Percentiles rank a stretch among this genome's conserved stretches.
Evolutionary conservation across 2,329 filamentous ascomycete genomes (phyloP).

Genomic region (Colletotrichum graminicola): DNA sequence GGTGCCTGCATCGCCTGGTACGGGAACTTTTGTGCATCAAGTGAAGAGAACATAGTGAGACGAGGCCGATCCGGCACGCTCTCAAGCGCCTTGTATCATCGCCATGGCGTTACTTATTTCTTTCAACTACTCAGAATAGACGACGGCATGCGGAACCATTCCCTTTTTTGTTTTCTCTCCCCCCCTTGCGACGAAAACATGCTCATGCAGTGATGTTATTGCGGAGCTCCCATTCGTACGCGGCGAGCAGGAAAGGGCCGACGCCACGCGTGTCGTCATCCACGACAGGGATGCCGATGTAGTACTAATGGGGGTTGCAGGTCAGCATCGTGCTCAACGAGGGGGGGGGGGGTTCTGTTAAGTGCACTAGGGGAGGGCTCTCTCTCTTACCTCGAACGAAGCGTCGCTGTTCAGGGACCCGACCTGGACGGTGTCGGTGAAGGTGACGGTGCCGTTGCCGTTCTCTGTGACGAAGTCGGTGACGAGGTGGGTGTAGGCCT

Average conservation of each 20-base stretch:
- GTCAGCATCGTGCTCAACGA: neutral
- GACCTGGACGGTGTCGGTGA: constrained; percentile 65
- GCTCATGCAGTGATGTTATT: constrained; percentile 23
- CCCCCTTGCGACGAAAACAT: neutral
- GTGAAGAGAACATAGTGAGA: neutral
- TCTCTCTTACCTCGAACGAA: constrained; percentile 59
- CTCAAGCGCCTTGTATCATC: neutral
- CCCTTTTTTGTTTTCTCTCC: neutral
- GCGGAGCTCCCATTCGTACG: constrained; percentile 40
- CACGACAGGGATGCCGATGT: constrained; percentile 30
- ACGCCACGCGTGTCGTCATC: constrained; percentile 38
- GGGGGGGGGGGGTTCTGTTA: no score
- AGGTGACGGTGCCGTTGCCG: constrained; percentile 62
- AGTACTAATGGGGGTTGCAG: constrained; percentile 10
- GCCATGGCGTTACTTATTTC: neutral
- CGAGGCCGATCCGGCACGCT: neutral
- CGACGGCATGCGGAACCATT: neutral
- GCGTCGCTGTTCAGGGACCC: constrained; percentile 63
- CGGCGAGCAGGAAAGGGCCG: constrained; percentile 35
- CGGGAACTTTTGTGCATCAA: neutral
- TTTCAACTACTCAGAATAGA: neutral
- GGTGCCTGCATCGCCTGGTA: neutral
- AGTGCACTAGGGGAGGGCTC: neutral
- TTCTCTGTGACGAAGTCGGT: constrained; percentile 59
- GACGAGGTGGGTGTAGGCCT: constrained; percentile 53